Base-by-base conservation (phyloP, 352 stramenopile species). In the Phytophthora parvispora region DNA sequence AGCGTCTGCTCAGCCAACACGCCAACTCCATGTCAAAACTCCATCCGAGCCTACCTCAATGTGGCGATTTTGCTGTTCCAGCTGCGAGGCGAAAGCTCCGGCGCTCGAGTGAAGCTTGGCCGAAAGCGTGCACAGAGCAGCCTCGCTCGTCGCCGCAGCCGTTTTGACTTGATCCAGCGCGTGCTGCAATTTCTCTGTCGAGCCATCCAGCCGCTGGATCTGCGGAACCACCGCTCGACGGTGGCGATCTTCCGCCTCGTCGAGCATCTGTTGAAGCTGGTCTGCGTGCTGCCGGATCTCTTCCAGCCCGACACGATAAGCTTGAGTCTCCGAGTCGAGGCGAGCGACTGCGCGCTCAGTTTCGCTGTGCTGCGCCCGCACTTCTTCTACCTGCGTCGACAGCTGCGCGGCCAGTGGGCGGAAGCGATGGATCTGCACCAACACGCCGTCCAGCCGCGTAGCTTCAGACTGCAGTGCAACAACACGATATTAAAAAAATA, bases 341-440 rank as follows among this genome's bases (percentile, higher is more conserved):
- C 20, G 54, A 29, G 42, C 27, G 58, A 73, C 31, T 4, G 56
- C 58, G 29, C 34, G 25, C 8, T 74, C 40, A 15, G 63, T 20
- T 13, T 63, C 4, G 36, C 57, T 38, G 60, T 77, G 60, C 29
- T 64, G 45, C 1, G 42, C 16, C 0, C 66, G 50, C n/a, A 86
- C 31, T 3, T 6, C 43, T 27, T 51, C 52, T 22, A 86, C 42
- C 16, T 80, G 64, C 12, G 36, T 56, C 5, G 68, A 62, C 27
- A 92, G 54, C 57, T 76, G 57, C 3, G 63, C 60, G 20, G 72
- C 80, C 27, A 76, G 75, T 13, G 81, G 81, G 15, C 72, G 72
- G 34, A 93, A 92, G 38, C 73, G 52, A 10, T 86, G 72, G 68
- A 93, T 91, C 56, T 86, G 84, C 20, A 75, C 61, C 40, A 87